Evolutionary conservation across 371 early-diverging fungal species (phyloP), one percentile per base, ranked within the genome.

Genomic region (Phascolomyces articulosus): DNA sequence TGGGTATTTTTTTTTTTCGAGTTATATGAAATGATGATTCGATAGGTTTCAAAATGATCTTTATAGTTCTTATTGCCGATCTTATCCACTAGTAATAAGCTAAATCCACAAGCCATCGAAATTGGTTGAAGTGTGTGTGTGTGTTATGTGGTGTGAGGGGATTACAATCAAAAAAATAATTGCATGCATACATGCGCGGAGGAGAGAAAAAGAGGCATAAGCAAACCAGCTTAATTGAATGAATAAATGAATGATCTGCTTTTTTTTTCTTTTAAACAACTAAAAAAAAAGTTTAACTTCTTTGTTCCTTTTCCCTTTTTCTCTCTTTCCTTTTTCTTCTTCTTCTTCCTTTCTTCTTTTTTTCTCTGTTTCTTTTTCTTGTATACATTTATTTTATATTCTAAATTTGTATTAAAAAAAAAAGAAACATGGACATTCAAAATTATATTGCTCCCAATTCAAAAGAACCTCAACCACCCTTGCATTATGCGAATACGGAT

Each of bases 401-500:
- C 13, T 44, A n/a, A 13, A 44, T 34, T 34, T 34, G 6, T 9
- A 11, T 34, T 34, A 9, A 34, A 9, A 34, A 34, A 11, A 34
- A 34, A 34, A 11, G 34, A 34, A 34, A 34, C 47, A 51, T 51
- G 51, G n/a, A 51, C n/a, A 51, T 51, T 10, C 51, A 51, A 10
- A n/a, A 51, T 24, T 51, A 51, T 24, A 51, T 51, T 51, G 8
- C 51, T 23, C 24, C 51, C 13, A 20, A 51, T 51, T 20, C 51
- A 20, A 51, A 51, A 24, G 51, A 51, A 20, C 7, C 51, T 10
- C 51, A 51, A 51, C 23, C 24, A 51, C 23, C 24, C 7, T 20
- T 51, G 51, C 51, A 51, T 51, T 51, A 51, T 51, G 51, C 51
- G 23, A 51, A 51, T 20, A 47, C 47, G 20, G 51, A 51, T 51